A percentile compares a stretch with the other conserved stretches of the same genome.
phyloP scores from a whole-genome alignment of 2,329 filamentous ascomycete species.

The Fusarium chaquense region DNA sequence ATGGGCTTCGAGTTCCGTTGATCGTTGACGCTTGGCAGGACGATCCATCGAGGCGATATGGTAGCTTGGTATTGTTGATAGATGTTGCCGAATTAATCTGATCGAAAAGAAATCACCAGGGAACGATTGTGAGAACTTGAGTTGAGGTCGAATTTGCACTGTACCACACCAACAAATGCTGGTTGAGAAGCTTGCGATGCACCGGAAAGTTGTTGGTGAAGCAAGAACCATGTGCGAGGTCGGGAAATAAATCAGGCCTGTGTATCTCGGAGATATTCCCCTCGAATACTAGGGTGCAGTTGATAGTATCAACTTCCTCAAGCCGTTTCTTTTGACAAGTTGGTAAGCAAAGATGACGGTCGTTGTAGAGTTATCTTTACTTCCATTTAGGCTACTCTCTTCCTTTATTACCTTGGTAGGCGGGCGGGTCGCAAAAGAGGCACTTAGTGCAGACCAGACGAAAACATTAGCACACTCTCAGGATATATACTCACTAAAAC shows the following conservation, averaged over 20 bases:
- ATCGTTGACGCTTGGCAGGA: conserved; percentile 50
- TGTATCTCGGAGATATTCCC: conserved; percentile 3
- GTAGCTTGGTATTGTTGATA: too few species aligned
- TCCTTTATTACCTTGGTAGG: not conserved
- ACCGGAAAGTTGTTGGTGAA: not conserved
- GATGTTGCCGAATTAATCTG: not conserved
- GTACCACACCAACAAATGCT: not conserved
- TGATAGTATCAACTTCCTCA: not conserved
- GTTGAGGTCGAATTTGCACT: not conserved
- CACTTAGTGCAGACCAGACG: too few species aligned
- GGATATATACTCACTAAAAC: too few species aligned
- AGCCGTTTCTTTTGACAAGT: not conserved
- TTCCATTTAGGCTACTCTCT: not conserved
- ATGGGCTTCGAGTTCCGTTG: conserved; percentile 26
- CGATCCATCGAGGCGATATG: conserved; percentile 46
- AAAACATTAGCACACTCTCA: too few species aligned
- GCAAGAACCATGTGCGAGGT: conserved; percentile 21
- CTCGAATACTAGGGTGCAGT: not conserved
- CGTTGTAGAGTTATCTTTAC: not conserved
- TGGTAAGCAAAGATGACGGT: not conserved
- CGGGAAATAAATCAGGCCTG: conserved; percentile 31
- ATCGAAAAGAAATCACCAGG: not conserved
- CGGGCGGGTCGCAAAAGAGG: too few species aligned
- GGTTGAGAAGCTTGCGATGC: not conserved
- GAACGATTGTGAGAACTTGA: not conserved